phyloP scores from a whole-genome alignment of 2,329 filamentous ascomycete genomes.

The Penicillium psychrosexuale region DNA sequence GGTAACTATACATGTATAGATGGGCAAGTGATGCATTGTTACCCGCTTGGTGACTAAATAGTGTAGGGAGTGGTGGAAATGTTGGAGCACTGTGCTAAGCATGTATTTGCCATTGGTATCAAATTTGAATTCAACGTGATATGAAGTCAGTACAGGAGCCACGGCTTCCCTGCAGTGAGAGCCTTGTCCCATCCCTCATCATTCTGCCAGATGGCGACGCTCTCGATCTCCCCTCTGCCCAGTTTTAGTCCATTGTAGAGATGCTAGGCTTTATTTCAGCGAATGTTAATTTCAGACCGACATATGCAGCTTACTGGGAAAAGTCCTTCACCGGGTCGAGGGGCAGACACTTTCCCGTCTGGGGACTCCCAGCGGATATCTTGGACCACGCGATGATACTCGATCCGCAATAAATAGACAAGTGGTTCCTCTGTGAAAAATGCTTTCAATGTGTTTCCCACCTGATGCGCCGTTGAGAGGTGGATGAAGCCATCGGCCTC shows the following conservation, averaged over 20 bases:
- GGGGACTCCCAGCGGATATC: constrained; percentile 40
- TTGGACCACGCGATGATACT: constrained; percentile 27
- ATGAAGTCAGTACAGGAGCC: constrained; percentile 33
- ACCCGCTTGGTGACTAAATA: constrained; percentile 34
- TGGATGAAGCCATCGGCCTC: constrained; percentile 38
- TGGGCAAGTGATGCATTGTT: constrained; percentile 37
- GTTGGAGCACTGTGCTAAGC: neutral
- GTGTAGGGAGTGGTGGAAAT: neutral
- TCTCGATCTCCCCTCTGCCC: constrained; percentile 39
- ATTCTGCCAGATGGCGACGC: constrained; percentile 38
- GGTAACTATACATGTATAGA: constrained; percentile 18
- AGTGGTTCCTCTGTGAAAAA: constrained; percentile 40
- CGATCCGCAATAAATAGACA: constrained; percentile 39
- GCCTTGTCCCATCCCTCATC: constrained; percentile 38
- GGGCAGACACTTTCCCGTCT: constrained; percentile 36
- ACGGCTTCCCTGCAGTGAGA: constrained; percentile 32
- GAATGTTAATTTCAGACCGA: neutral
- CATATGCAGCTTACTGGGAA: constrained; percentile 37
- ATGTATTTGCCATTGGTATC: neutral
- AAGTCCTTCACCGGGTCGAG: constrained; percentile 38
- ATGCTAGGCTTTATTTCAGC: constrained; percentile 26
- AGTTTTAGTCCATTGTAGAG: constrained; percentile 40
- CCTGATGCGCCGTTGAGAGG: constrained; percentile 38
- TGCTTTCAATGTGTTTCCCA: constrained; percentile 37
- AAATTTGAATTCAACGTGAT: neutral